phyloP scores from a whole-genome alignment of 208 protist genomes.

The Trypanosoma caninum region DNA sequence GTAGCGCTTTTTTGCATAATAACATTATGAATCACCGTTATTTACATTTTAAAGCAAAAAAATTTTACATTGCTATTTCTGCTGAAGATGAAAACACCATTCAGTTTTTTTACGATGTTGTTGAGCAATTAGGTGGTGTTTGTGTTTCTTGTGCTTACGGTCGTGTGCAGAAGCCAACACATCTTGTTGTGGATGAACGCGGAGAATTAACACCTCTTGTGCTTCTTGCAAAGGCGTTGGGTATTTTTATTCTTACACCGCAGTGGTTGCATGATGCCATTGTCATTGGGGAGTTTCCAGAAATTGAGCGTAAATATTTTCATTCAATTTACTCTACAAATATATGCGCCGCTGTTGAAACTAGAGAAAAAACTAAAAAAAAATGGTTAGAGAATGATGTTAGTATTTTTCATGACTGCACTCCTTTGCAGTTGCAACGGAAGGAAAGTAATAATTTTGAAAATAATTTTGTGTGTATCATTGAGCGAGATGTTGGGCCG shows the following conservation, averaged over 20 bases:
- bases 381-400: not conserved
- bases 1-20: not conserved
- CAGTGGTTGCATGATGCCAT: slow-evolving; percentile 77
- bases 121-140: slow-evolving; percentile 53
- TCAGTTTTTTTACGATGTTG: slow-evolving; percentile 44
- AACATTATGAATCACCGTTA: slow-evolving; percentile 2
- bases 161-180: slow-evolving; percentile 23
- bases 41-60: too few relatives aligned
- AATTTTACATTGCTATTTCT: slow-evolving; percentile 23
- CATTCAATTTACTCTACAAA: slow-evolving; percentile 11
- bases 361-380: not conserved
- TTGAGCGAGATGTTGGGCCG: slow-evolving; percentile 29
- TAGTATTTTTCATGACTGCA: not conserved
- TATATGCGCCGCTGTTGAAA: not conserved
- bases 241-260: slow-evolving; percentile 53
- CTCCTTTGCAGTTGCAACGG: not conserved
- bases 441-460: slow-evolving; percentile 1
- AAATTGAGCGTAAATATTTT: slow-evolving; percentile 20
- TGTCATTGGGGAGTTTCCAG: slow-evolving; percentile 40
- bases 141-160: slow-evolving; percentile 22
- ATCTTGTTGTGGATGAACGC: slow-evolving; percentile 16
- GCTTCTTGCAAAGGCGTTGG: slow-evolving; percentile 51
- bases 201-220: slow-evolving; percentile 45
- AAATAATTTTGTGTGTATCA: slow-evolving; percentile 3
- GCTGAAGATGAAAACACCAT: slow-evolving; percentile 6